Evolutionary conservation across 768 basidiomycete species (phyloP), one percentile per base, ranked within the genome.

Genomic region (Cantharellus cinnabarinus): DNA sequence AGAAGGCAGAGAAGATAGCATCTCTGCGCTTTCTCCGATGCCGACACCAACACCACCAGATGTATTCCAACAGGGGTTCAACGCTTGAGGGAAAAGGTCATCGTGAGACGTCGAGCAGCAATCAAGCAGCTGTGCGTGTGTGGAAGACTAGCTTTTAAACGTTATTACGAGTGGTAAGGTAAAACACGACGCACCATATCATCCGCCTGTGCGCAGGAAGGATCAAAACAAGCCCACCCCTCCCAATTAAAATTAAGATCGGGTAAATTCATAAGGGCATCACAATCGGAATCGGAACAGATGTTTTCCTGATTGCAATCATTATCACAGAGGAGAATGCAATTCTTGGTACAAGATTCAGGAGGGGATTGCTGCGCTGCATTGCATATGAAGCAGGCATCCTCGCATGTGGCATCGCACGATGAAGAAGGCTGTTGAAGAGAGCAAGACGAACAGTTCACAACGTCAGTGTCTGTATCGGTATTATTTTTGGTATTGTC

Each of bases 51-150:
- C 20, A 29, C 20, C 20, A 29, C 20, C 20, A 29, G 20, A 29
- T 29, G 20, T 29, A 29, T 29, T 29, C 20, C 20, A 29, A 29
- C 20, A 29, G 20, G 20, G 20, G 20, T 29, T 51, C 39, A 42
- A 57, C 51, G 14, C 69, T 58, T 41, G 54, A 50, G 41, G 61
- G 60, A 44, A 61, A 56, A 35, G n/a, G 7, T 37, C 41, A 29
- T 34, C 34, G 42, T 56, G 42, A 29, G 38, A 14, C 42, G 54
- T 55, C 59, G 59, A 3, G 20, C 39, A 35, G 39, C 41, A 42
- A 60, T 34, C 39, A 14, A 3, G 42, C 40, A 14, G 10, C 34
- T 38, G 40, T 38, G 35, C 48, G 41, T 57, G 52, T 48, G 44
- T 48, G 52, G 10, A 54, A 14, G 7, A 7, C 7, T 37, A 54